Evolutionary conservation across 805 yeast species (phyloP).

Genomic region (Metschnikowia gruessii): DNA sequence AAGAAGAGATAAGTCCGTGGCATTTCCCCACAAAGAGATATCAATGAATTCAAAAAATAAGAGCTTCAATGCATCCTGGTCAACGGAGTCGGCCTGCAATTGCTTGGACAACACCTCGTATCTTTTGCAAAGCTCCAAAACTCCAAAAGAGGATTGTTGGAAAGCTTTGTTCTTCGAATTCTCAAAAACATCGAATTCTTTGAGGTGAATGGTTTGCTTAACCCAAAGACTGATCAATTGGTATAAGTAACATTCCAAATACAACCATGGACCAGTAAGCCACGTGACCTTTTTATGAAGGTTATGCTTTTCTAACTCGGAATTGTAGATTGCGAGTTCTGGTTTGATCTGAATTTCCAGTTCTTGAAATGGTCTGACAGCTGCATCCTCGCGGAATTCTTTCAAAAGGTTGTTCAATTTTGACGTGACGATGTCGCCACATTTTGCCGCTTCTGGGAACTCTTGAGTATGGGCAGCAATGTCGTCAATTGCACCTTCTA

Average conservation of each 20-base stretch:
- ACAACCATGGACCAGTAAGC: conserved; percentile 89
- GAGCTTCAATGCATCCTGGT: conserved; percentile 45
- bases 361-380: conserved; percentile 28
- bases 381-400: conserved; percentile 40
- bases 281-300: conserved; percentile 48
- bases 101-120: conserved; percentile 38
- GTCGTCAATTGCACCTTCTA: conserved; percentile 67
- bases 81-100: conserved; percentile 21
- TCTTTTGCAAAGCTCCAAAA: conserved; percentile 73
- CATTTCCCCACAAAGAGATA: conserved; percentile 96
- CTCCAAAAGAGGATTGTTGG: conserved; percentile 69
- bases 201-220: conserved; percentile 18
- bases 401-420: conserved; percentile 43
- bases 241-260: conserved; percentile 80
- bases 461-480: conserved; percentile 29
- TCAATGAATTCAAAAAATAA: conserved; percentile 82
- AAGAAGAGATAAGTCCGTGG: conserved; percentile 87
- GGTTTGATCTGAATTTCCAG: conserved; percentile 42
- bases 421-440: conserved; percentile 47
- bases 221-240: conserved; percentile 58
- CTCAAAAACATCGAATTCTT: conserved; percentile 67
- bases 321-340: conserved; percentile 58
- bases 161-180: conserved; percentile 71
- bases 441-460: conserved; percentile 28
- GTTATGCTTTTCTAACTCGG: conserved; percentile 39